These are phyloP conservation scores for Sparassis latifolia DNA, from an alignment of 1,284 basidiomycete species.

Conservation along the genomic window DNA sequence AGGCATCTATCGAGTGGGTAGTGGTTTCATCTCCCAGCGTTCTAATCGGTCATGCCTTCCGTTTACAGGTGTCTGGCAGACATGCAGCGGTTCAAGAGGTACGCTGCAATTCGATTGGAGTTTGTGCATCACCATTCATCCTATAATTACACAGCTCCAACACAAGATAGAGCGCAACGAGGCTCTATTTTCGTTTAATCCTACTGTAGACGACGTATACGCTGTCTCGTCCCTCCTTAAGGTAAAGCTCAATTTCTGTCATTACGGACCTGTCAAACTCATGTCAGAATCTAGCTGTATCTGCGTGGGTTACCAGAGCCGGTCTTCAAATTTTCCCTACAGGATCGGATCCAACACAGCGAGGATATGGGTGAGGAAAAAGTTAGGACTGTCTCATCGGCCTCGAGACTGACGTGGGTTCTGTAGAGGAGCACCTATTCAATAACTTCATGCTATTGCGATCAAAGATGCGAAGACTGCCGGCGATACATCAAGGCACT, in stretches of 20 bases:
- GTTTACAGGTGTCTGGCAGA: slow-evolving; percentile 67
- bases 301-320: slow-evolving; percentile 91
- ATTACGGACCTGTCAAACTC: neutral
- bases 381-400: slow-evolving; percentile 4
- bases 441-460: slow-evolving; percentile 72
- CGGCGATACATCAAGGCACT: slow-evolving; percentile 85
- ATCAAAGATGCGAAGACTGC: slow-evolving; percentile 78
- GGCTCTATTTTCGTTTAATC: slow-evolving; percentile 73
- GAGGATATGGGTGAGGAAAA: slow-evolving; percentile 57
- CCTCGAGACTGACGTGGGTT: too few species aligned
- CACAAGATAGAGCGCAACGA: slow-evolving; percentile 91
- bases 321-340: slow-evolving; percentile 80
- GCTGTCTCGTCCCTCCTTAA: slow-evolving; percentile 91
- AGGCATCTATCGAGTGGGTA: slow-evolving; percentile 75
- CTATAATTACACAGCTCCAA: slow-evolving; percentile 49
- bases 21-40: neutral
- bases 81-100: slow-evolving; percentile 82
- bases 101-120: slow-evolving; percentile 15
- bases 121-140: neutral
- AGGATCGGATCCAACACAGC: slow-evolving; percentile 81
- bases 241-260: slow-evolving; percentile 34
- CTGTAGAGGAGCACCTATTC: slow-evolving; percentile 58
- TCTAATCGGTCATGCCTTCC: neutral
- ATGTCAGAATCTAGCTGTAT: slow-evolving; percentile 50
- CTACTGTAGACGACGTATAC: slow-evolving; percentile 76